phyloP scores from a whole-genome alignment of 768 basidiomycete genomes.

The Lactarius indigo region DNA sequence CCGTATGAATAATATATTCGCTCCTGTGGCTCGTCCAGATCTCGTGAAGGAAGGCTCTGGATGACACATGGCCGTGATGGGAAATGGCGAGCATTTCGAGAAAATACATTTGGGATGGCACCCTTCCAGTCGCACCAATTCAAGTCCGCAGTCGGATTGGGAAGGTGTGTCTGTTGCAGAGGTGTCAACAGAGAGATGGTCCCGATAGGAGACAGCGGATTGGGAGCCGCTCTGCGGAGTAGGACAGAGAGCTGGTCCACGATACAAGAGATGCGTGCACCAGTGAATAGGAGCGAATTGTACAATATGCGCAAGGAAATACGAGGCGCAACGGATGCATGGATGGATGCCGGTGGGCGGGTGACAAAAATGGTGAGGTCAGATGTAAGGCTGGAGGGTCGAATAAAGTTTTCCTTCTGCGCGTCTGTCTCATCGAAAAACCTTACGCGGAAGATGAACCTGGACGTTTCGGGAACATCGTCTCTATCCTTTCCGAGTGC shows the following conservation, averaged over 20 bases:
- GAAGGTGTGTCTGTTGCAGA: constrained; percentile 64
- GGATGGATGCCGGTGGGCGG: constrained; percentile 61
- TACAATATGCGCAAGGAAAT: constrained; percentile 84
- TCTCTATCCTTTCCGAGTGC: constrained; percentile 66
- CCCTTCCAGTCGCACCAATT: constrained; percentile 99
- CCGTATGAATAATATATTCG: constrained; percentile 69
- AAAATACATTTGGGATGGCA: constrained; percentile 94
- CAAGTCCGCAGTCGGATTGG: constrained; percentile 81
- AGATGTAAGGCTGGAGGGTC: constrained; percentile 79
- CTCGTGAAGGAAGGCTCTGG: constrained; percentile 56
- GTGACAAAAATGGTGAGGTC: constrained; percentile 91
- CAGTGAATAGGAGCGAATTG: constrained; percentile 91
- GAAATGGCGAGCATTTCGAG: constrained; percentile 71
- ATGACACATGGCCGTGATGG: constrained; percentile 89
- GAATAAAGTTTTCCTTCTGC: constrained; percentile 68
- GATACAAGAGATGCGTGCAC: constrained; percentile 68
- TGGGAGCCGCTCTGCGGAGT: constrained; percentile 63
- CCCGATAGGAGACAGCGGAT: constrained; percentile 69
- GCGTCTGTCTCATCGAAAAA: constrained; percentile 92
- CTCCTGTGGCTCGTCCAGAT: constrained; percentile 44
- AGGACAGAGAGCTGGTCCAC: constrained; percentile 83
- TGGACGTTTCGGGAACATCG: constrained; percentile 47
- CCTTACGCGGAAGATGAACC: constrained; percentile 86
- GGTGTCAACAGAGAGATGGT: constrained; percentile 77
- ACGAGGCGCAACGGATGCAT: constrained; percentile 65